Percentiles rank a stretch among this genome's conserved stretches.
Conservation (phyloP, 176 grass and related monocot genomes). For the Oryza glaberrima region DNA sequence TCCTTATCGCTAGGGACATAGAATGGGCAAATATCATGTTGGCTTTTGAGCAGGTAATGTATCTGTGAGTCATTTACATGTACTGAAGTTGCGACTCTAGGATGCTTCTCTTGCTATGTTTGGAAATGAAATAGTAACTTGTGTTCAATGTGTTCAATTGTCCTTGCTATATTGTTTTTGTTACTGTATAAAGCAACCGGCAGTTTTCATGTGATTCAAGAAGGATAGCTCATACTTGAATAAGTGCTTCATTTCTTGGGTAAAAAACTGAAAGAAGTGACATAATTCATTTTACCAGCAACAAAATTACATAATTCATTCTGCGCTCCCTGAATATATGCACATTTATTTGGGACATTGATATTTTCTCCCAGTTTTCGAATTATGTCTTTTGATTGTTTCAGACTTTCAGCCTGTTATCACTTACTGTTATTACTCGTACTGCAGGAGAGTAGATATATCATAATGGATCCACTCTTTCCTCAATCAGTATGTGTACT, state of each 20-base stretch:
- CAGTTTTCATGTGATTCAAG: neutral
- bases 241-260: neutral
- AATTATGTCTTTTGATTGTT: neutral
- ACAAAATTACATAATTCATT: neutral
- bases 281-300: neutral
- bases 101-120: constrained; percentile 23
- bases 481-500: constrained; percentile 67
- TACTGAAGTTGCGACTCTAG: constrained; percentile 2
- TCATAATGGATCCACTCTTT: constrained; percentile 80
- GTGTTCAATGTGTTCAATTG: neutral
- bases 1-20: constrained; percentile 89
- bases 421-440: constrained; percentile 28
- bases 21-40: constrained; percentile 94
- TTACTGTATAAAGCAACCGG: neutral
- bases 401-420: neutral
- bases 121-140: neutral
- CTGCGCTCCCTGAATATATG: neutral
- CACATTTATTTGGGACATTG: neutral
- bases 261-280: neutral
- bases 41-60: constrained; percentile 92
- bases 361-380: neutral
- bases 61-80: constrained; percentile 1
- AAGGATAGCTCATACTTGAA: neutral
- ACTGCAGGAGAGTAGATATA: constrained; percentile 89
- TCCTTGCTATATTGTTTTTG: constrained; percentile 2